Evolutionary conservation across 441 rosid genomes (phyloP), one percentile per base, ranked within the genome.

Genomic region (Adansonia madagascariensis): DNA sequence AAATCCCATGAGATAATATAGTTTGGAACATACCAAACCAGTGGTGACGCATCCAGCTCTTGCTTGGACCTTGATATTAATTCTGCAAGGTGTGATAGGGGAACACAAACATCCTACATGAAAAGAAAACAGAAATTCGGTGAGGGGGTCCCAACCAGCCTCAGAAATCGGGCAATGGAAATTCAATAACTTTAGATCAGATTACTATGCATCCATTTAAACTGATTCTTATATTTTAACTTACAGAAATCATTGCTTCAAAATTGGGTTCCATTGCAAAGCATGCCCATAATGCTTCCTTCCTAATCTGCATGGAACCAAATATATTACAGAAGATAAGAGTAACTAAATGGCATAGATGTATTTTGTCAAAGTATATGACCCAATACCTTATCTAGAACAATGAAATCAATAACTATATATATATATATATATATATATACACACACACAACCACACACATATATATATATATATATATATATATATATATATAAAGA

Each of bases 211-310:
- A 70, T 70, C 62, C 49, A 53, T 71, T 31, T 31, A 52, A 24
- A 47, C 46, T n/a, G 24, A 24, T 12, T 62, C 15, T 6, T 31
- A 24, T 55, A 52, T 31, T 79, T 53, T 9, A 81, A 81, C 92
- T 81, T 65, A 95, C 97, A 12, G 98, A 84, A 82, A 57, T 91
- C 92, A 95, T 87, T 57, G 95, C 97, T 83, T 95, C 99, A 75
- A 41, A 88, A 79, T 84, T 85, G 43, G 99, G 99, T 59, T 86
- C 88, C 99, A 95, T 87, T 0, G 98, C 97, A 89, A 84, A 90
- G 86, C 95, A 88, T 78, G 99, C 92, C 98, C 98, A 94, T 50
- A 93, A 83, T 31, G 99, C 98, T 83, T 92, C 97, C 85, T 95
- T 93, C 83, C 99, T 87, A 63, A 91, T 88, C 99, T 95, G 92